Conservation (phyloP, 2,329 filamentous ascomycete species). For the Aspergillus fructus region DNA sequence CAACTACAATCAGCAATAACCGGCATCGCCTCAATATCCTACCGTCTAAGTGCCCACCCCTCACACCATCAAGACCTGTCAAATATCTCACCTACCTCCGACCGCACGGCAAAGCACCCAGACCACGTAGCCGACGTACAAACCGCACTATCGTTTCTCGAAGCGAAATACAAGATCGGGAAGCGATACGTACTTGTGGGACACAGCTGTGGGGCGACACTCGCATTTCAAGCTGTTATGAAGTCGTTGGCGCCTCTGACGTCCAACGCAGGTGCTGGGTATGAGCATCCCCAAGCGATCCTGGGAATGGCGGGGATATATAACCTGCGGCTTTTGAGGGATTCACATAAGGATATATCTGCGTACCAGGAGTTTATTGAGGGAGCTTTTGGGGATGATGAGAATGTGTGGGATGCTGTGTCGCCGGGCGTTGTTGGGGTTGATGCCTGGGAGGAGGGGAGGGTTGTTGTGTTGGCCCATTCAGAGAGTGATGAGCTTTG, state of each 20-base stretch:
- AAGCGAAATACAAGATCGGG: slow-evolving; percentile 40
- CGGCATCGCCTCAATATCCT: slow-evolving; percentile 47
- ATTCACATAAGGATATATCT: slow-evolving; percentile 30
- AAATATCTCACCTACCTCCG: slow-evolving; percentile 20
- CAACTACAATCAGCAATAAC: slow-evolving; percentile 25
- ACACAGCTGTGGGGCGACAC: slow-evolving; percentile 49
- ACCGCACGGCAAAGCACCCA: slow-evolving; percentile 42
- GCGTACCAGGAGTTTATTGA: slow-evolving; percentile 42
- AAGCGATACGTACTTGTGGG: slow-evolving; percentile 45
- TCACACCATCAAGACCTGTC: slow-evolving; percentile 37
- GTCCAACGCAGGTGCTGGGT: not conserved
- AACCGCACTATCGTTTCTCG: slow-evolving; percentile 40
- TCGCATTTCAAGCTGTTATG: slow-evolving; percentile 48
- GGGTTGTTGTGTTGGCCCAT: slow-evolving; percentile 40
- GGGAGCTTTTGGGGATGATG: slow-evolving; percentile 43
- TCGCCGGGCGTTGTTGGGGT: slow-evolving; percentile 40
- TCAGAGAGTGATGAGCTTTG: slow-evolving; percentile 44
- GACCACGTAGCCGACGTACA: slow-evolving; percentile 47
- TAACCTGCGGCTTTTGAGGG: slow-evolving; percentile 38
- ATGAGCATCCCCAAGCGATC: slow-evolving; percentile 37
- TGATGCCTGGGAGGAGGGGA: slow-evolving; percentile 34
- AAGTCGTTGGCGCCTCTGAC: slow-evolving; percentile 14
- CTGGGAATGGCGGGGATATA: slow-evolving; percentile 48
- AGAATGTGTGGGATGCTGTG: slow-evolving; percentile 37
- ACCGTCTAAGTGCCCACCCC: slow-evolving; percentile 47